A percentile compares a stretch with the other conserved stretches of the same genome.
Conservation (phyloP, 768 basidiomycete species). For the Mycena albidolilacea region DNA sequence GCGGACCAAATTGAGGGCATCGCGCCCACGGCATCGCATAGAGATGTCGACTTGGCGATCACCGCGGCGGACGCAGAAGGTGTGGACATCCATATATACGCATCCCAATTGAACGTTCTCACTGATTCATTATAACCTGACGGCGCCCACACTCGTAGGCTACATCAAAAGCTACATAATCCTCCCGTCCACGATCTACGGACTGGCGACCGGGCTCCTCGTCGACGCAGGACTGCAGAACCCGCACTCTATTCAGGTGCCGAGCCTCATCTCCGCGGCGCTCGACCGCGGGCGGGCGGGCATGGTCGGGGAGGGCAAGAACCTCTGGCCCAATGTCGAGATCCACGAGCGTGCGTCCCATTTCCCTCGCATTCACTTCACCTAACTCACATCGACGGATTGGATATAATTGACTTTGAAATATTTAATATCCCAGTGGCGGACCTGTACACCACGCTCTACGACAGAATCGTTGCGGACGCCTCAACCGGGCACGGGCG, state of each 20-base stretch:
- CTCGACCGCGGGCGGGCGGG: conserved; percentile 66
- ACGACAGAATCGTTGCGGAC: conserved; percentile 53
- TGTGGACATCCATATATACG: conserved; percentile 33
- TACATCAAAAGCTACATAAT: conserved; percentile 68
- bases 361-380: neutral
- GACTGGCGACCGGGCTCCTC: conserved; percentile 62
- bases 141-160: conserved; percentile 47
- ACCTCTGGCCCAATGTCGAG: conserved; percentile 72
- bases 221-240: conserved; percentile 69
- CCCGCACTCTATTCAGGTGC: conserved; percentile 67
- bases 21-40: conserved; percentile 60
- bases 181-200: conserved; percentile 72
- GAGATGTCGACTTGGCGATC: conserved; percentile 64
- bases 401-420: neutral
- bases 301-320: conserved; percentile 69
- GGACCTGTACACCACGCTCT: conserved; percentile 60
- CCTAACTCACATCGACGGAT: too few relatives aligned
- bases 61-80: conserved; percentile 65
- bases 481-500: conserved; percentile 58
- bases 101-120: too few relatives aligned
- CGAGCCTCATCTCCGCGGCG: conserved; percentile 59
- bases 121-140: neutral
- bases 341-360: conserved; percentile 62
- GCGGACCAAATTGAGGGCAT: conserved; percentile 62
- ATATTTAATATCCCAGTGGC: conserved; percentile 49